These are phyloP conservation scores for Chlorella sp. DNA, from an alignment of 139 green algal species.

Conservation along the genomic window DNA sequence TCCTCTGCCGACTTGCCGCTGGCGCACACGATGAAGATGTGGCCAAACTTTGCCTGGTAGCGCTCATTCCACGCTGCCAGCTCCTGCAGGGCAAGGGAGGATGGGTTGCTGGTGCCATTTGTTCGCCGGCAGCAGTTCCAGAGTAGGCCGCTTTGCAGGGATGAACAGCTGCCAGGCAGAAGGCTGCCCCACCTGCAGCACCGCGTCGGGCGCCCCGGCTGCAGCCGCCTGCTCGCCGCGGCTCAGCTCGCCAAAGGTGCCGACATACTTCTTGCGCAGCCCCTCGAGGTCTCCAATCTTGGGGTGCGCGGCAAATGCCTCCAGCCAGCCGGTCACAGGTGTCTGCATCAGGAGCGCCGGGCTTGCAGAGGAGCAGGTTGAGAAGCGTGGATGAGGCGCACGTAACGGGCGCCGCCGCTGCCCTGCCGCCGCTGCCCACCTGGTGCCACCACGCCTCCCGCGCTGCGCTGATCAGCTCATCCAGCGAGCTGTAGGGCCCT, in stretches of 20 bases:
- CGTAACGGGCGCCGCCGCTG: background rate
- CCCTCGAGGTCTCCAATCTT: constrained; percentile 83
- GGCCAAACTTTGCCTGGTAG: constrained; percentile 90
- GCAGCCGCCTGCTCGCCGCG: constrained; percentile 69
- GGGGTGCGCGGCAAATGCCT: constrained; percentile 91
- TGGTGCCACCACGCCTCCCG: constrained; percentile 77
- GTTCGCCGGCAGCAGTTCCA: no score
- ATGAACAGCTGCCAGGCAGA: no score
- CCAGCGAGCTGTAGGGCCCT: constrained; percentile 49
- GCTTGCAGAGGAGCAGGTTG: background rate
- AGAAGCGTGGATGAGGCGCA: no score
- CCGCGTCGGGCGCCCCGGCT: background rate
- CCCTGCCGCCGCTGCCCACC: constrained; percentile 20
- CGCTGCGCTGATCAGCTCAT: constrained; percentile 51
- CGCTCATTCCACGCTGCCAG: constrained; percentile 73
- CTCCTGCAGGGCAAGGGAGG: constrained; percentile 47
- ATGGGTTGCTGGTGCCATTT: no score
- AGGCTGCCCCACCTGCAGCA: background rate
- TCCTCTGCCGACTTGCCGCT: constrained; percentile 70
- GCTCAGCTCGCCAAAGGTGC: constrained; percentile 57
- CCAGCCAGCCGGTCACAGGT: constrained; percentile 80
- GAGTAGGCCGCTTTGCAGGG: no score
- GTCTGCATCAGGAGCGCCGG: constrained; percentile 27
- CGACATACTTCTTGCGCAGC: constrained; percentile 36
- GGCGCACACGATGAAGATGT: constrained; percentile 96